phyloP scores from a whole-genome alignment of 768 basidiomycete genomes.

The Mycena sanguinolenta region DNA sequence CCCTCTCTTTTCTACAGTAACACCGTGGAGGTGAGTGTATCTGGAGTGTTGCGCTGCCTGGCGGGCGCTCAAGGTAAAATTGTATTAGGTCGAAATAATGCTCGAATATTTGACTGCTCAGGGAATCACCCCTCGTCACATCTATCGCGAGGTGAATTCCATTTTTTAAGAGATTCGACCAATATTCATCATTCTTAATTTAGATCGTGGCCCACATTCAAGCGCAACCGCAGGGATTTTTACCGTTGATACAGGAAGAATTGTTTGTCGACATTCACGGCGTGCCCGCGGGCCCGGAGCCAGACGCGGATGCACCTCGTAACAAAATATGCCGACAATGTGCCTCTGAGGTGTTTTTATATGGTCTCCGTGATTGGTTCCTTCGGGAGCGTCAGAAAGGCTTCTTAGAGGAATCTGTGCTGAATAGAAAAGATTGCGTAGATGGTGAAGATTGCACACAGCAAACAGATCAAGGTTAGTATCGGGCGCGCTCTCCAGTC shows the following conservation, averaged over 20 bases:
- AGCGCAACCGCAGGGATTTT: constrained; percentile 73
- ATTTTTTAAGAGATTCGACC: constrained; percentile 6
- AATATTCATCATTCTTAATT: background rate
- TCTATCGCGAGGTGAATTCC: constrained; percentile 80
- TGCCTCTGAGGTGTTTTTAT: constrained; percentile 80
- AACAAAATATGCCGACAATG: constrained; percentile 77
- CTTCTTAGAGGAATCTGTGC: constrained; percentile 66
- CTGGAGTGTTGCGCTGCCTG: background rate
- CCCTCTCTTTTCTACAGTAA: constrained; percentile 62
- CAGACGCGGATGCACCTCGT: constrained; percentile 70
- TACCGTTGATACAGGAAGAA: constrained; percentile 75
- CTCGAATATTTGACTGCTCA: constrained; percentile 81
- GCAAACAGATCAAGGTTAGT: constrained; percentile 78
- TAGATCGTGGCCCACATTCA: constrained; percentile 76
- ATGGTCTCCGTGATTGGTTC: constrained; percentile 88
- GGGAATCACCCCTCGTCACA: constrained; percentile 73
- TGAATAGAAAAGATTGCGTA: constrained; percentile 76
- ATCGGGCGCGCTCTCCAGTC: constrained; percentile 2
- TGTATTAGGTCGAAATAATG: constrained; percentile 74
- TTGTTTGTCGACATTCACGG: constrained; percentile 78
- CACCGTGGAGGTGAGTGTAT: constrained; percentile 62
- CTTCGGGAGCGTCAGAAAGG: constrained; percentile 81
- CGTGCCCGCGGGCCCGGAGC: constrained; percentile 67
- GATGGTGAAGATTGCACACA: constrained; percentile 70
- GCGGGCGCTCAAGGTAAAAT: background rate